Evolutionary conservation across 129 eudicot species (phyloP), one percentile per base, ranked within the genome.

Genomic region (Flaveria trinervia): DNA sequence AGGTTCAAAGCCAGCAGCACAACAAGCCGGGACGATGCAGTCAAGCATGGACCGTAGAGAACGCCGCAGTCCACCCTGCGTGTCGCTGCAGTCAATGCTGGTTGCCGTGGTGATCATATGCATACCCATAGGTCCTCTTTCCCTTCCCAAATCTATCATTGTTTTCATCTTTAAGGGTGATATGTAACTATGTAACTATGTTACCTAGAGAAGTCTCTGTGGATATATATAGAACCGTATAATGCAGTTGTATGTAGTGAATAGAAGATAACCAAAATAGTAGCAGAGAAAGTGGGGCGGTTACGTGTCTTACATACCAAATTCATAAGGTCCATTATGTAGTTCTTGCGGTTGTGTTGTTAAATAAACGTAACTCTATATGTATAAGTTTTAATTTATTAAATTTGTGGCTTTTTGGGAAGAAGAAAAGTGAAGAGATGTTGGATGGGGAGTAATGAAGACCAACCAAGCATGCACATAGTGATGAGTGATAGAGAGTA

Each of bases 381-480:
- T 57, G 26, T 33, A 33, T 4, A 33, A 33, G 39, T 33, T 33
- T 33, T 33, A 33, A 33, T 33, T 33, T 33, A 33, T 33, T 33
- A 33, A 33, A 33, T 61, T 62, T 64, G 44, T 72, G 78, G 65
- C 67, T 70, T 74, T 80, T 80, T 67, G 62, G 62, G 70, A 65
- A 73, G 39, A 33, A 33, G 39, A 33, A 33, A 33, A 33, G 39
- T 33, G 64, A 67, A 72, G 62, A 80, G 17, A 44, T 80, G 84
- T 55, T 80, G 75, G 75, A 16, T 80, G 75, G 55, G 55, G 75
- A 74, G 71, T 74, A 73, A 80, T 74, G 30, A 67, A 67, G 55
- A 80, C 84, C 84, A 80, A 80, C 84, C 84, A 80, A 80, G 84
- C 84, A 80, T 80, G 84, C 84, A 80, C 75, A 74, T 55, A 80